Evolutionary conservation across 208 protist species (phyloP).

Genomic region (Trypanosoma melophagium): DNA sequence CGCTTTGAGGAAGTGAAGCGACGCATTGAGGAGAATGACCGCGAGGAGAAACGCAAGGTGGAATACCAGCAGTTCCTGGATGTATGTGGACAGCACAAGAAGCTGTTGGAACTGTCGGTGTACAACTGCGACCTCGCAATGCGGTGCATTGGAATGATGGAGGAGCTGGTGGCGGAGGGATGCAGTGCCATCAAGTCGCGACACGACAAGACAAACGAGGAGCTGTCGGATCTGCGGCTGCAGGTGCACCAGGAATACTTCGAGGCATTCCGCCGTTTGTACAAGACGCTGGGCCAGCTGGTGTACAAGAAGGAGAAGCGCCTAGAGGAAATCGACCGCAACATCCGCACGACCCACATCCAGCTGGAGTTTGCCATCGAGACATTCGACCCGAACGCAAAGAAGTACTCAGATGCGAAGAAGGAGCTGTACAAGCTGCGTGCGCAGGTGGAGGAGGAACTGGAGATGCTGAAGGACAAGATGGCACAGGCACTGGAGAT

Average conservation of each 20-base stretch:
- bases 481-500: conserved; percentile 57
- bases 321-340: conserved; percentile 78
- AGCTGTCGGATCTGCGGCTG: conserved; percentile 49
- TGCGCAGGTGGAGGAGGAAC: conserved; percentile 58
- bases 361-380: conserved; percentile 74
- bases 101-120: conserved; percentile 76
- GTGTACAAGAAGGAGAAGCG: conserved; percentile 78
- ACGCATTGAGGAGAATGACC: conserved; percentile 80
- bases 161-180: conserved; percentile 73
- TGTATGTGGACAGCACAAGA: conserved; percentile 73
- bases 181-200: conserved; percentile 68
- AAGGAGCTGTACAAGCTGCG: conserved; percentile 73
- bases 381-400: conserved; percentile 76
- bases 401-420: conserved; percentile 70
- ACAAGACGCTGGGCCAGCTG: conserved; percentile 77
- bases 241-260: conserved; percentile 73
- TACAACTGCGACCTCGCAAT: conserved; percentile 80
- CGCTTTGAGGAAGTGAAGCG: conserved; percentile 86
- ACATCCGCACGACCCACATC: conserved; percentile 72
- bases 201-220: conserved; percentile 74
- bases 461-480: conserved; percentile 48
- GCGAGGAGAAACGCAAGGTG: conserved; percentile 79
- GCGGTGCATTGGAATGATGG: conserved; percentile 64
- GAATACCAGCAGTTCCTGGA: conserved; percentile 89
- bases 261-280: conserved; percentile 65